Base-by-base conservation (phyloP, 768 basidiomycete species). In the Boletales sp. region DNA sequence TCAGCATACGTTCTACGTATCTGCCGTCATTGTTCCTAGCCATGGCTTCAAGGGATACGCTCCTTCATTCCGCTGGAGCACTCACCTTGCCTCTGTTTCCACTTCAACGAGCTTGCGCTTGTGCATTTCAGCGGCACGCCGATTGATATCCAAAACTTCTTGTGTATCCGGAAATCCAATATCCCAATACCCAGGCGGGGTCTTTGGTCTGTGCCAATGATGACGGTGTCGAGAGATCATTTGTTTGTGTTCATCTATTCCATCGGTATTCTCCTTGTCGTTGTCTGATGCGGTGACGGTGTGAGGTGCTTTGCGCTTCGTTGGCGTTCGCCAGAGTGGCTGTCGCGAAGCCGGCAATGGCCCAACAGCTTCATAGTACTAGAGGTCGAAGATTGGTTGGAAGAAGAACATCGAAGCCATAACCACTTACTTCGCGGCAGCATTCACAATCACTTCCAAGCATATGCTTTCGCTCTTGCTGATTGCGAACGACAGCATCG, bases 91-190 rank as follows among this genome's bases (percentile, higher is more conserved):
- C 52, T 90, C 87, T 48, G 60, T 68, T 56, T 82, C 81, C 7
- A 90, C 72, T 49, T 73, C 70, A 8, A 74, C 68, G 51, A 74
- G 73, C 71, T 91, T 91, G 65, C 76, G 73, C 57, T 68, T 69
- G 55, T 88, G 83, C 80, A 93, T 90, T 60, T 80, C 78, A 49
- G 74, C 76, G 9, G 93, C 94, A 50, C 71, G 71, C 51, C 72
- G 70, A 65, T 95, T 95, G 58, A 95, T 93, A 47, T 76, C 76
- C 41, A 74, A 77, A 14, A 82, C 84, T 61, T 90, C 82, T 65
- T 94, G 93, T 4, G 93, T 94, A 56, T 76, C 74, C 2, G 94
- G 94, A 63, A 97, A 94, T 2, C 87, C 91, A 50, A 94, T 93
- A 49, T 85, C 76, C 90, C 92, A 94, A 68, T 90, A 95, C 14